Evolutionary conservation across 2,329 filamentous ascomycete genomes (phyloP).

Genomic region (Berkeleyomyces basicola): DNA sequence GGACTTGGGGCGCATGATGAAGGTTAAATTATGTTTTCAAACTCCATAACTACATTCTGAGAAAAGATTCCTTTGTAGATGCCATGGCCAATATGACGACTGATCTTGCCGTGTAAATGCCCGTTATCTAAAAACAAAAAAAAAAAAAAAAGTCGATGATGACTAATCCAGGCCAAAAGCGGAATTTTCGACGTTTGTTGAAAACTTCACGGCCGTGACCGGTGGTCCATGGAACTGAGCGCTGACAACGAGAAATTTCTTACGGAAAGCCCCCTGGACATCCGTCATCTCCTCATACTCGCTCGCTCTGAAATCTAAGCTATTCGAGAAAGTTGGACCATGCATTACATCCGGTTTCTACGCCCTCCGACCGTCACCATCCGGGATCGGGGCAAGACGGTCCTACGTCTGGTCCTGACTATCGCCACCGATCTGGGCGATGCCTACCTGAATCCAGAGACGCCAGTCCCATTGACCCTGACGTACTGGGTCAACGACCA

Average conservation of each 20-base stretch:
- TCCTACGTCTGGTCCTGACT: slow-evolving; percentile 32
- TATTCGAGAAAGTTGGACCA: slow-evolving; percentile 17
- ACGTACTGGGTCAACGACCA: slow-evolving; percentile 20
- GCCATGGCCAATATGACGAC: neutral
- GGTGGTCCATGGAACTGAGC: neutral
- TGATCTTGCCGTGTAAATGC: neutral
- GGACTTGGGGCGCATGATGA: neutral
- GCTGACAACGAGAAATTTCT: neutral
- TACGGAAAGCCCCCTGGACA: neutral
- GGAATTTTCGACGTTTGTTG: slow-evolving; percentile 1
- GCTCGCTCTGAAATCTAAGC: neutral
- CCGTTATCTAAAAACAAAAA: neutral
- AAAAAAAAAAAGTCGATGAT: neutral
- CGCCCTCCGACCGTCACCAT: slow-evolving; percentile 25
- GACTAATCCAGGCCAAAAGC: slow-evolving; percentile 11
- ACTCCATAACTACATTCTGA: neutral
- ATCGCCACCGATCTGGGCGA: slow-evolving; percentile 43
- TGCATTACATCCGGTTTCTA: slow-evolving; percentile 43
- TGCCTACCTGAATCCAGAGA: slow-evolving; percentile 31
- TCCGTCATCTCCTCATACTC: neutral
- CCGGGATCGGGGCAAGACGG: slow-evolving; percentile 14
- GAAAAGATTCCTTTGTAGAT: neutral
- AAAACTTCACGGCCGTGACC: neutral
- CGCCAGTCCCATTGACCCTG: slow-evolving; percentile 26
- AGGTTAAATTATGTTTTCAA: neutral